Evolutionary conservation across 352 stramenopile species (phyloP).

Genomic region (Aphanomyces astaci): DNA sequence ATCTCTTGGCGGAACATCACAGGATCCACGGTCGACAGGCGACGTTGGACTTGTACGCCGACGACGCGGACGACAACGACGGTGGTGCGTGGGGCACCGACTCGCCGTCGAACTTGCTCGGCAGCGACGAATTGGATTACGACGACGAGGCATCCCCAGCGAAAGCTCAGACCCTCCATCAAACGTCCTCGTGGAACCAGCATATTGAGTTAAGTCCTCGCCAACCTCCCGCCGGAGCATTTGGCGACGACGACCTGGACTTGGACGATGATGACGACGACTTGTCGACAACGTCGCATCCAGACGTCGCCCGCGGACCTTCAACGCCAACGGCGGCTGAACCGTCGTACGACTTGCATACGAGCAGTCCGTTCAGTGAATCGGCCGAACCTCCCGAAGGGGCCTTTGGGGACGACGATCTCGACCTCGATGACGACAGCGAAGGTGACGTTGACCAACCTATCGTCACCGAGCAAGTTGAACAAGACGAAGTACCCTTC

Average conservation of each 20-base stretch:
- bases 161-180: neutral
- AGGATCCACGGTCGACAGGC: neutral
- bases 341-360: neutral
- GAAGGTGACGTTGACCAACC: too few relatives aligned
- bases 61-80: slow-evolving; percentile 8
- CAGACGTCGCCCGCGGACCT: neutral
- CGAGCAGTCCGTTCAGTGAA: neutral
- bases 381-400: slow-evolving; percentile 3
- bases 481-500: too few relatives aligned
- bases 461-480: too few relatives aligned
- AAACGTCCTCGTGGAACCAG: neutral
- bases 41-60: neutral
- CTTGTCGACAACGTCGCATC: neutral
- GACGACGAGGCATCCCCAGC: neutral
- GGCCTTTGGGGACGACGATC: neutral
- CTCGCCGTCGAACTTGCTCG: slow-evolving; percentile 23
- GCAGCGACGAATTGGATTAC: slow-evolving; percentile 18
- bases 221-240: slow-evolving; percentile 1
- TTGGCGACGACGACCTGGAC: slow-evolving; percentile 2
- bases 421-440: neutral
- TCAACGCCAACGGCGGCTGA: neutral
- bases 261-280: slow-evolving; percentile 4
- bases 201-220: slow-evolving; percentile 7
- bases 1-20: slow-evolving; percentile 14
- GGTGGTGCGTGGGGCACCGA: slow-evolving; percentile 19